Conservation (phyloP, 2,329 filamentous ascomycete species). For the Hypoxylon rubiginosum region DNA sequence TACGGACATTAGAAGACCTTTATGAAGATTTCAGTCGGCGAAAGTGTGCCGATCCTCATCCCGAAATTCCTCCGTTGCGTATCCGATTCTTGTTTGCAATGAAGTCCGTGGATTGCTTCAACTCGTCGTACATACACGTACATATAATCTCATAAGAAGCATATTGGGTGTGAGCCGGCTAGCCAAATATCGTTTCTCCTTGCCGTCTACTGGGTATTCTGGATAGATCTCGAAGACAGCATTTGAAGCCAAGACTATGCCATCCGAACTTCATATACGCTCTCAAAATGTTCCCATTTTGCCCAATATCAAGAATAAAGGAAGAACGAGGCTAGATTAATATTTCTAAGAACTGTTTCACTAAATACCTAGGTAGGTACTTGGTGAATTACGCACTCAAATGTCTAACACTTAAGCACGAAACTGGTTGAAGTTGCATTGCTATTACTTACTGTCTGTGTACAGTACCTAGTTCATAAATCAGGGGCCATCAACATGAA, state of each 20-base stretch:
- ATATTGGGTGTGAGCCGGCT: neutral
- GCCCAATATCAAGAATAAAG: neutral
- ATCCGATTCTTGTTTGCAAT: neutral
- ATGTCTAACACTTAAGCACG: too few species aligned
- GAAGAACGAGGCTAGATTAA: neutral
- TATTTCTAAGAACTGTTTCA: neutral
- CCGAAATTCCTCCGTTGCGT: too few species aligned
- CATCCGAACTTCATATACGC: neutral
- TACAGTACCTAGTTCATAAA: neutral
- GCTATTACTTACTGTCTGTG: too few species aligned
- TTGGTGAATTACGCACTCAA: too few species aligned
- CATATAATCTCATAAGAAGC: neutral
- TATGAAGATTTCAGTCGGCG: neutral
- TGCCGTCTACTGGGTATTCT: neutral
- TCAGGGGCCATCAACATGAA: neutral
- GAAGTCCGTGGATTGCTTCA: too few species aligned
- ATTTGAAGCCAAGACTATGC: slow-evolving; percentile 28
- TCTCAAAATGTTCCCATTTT: neutral
- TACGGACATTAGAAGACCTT: neutral
- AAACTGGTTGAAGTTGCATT: slow-evolving; percentile 1
- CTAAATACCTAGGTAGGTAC: too few species aligned
- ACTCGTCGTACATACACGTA: neutral
- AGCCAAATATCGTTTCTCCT: slow-evolving; percentile 6
- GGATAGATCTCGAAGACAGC: neutral
- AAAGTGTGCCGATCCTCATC: too few species aligned